Conservation (phyloP, 2,329 filamentous ascomycete genomes). For the Trichophyton simii region DNA sequence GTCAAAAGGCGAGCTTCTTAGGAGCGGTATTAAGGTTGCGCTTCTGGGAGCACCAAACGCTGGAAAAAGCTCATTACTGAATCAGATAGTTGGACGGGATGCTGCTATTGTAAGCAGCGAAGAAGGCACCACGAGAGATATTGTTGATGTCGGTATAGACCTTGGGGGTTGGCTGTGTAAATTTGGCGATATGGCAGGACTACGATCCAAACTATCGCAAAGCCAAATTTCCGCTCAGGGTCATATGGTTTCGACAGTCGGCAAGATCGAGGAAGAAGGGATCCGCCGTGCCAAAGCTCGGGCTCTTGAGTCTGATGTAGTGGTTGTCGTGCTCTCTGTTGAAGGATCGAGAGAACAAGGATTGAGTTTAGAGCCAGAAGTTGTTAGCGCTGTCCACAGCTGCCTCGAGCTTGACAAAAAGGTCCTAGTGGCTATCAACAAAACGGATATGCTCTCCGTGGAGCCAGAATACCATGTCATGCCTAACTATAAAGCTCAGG, state of each 20-base stretch:
- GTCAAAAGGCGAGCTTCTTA: slow-evolving; percentile 67
- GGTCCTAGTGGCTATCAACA: slow-evolving; percentile 50
- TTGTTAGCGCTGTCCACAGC: slow-evolving; percentile 41
- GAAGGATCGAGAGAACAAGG: slow-evolving; percentile 36
- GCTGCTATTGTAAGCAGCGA: slow-evolving; percentile 90
- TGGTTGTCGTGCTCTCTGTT: slow-evolving; percentile 68
- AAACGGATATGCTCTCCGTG: slow-evolving; percentile 39
- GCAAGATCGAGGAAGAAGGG: slow-evolving; percentile 73
- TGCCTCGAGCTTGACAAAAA: slow-evolving; percentile 39
- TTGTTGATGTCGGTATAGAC: slow-evolving; percentile 84
- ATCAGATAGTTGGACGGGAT: slow-evolving; percentile 76
- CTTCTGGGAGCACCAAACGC: slow-evolving; percentile 85
- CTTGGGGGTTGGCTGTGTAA: slow-evolving; percentile 80
- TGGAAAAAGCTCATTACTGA: slow-evolving; percentile 89
- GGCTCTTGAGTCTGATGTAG: slow-evolving; percentile 70
- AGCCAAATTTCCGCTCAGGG: neutral
- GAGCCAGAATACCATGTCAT: slow-evolving; percentile 8
- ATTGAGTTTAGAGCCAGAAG: slow-evolving; percentile 39
- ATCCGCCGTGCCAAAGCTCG: slow-evolving; percentile 74
- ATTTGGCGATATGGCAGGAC: slow-evolving; percentile 89
- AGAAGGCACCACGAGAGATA: slow-evolving; percentile 84
- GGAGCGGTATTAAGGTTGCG: slow-evolving; percentile 74
- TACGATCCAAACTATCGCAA: slow-evolving; percentile 42
- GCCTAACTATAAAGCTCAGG: neutral
- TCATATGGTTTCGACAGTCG: slow-evolving; percentile 36